phyloP scores from a whole-genome alignment of 1,284 basidiomycete species.

The Cystobasidium sp. region DNA sequence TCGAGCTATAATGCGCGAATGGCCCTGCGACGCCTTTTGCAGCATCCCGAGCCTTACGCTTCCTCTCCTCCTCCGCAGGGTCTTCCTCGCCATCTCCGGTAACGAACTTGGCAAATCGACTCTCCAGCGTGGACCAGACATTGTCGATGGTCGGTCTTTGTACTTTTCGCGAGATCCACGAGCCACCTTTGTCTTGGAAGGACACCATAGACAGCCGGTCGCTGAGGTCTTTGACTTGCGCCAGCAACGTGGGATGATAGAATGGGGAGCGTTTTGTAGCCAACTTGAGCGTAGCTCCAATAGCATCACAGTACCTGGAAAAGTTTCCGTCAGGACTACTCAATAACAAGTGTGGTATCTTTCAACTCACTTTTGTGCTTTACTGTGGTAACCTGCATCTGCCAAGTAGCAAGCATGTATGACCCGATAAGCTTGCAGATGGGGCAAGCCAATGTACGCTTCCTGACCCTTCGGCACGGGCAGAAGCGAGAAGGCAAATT shows the following conservation, averaged over 20 bases:
- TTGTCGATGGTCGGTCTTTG: conserved; percentile 86
- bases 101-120: conserved; percentile 93
- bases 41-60: conserved; percentile 49
- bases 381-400: conserved; percentile 55
- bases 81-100: conserved; percentile 72
- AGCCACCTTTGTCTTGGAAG: conserved; percentile 70
- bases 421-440: conserved; percentile 87
- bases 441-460: conserved; percentile 76
- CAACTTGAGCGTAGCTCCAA: conserved; percentile 68
- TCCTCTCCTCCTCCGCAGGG: conserved; percentile 53
- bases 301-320: conserved; percentile 88
- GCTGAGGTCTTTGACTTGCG: conserved; percentile 77
- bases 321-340: not conserved
- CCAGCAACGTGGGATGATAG: conserved; percentile 69
- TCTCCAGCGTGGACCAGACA: conserved; percentile 90
- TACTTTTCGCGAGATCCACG: conserved; percentile 81
- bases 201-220: conserved; percentile 76
- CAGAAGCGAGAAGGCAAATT: conserved; percentile 83
- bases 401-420: conserved; percentile 76
- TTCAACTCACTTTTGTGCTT: conserved; percentile 54
- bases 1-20: conserved; percentile 92
- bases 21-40: conserved; percentile 66
- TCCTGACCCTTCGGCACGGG: conserved; percentile 82
- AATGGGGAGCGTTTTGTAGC: conserved; percentile 68
- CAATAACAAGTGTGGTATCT: not conserved